Percentiles rank a stretch among this genome's conserved stretches.
These are phyloP conservation scores for Chaetomiaceae sp. DNA, from an alignment of 2,329 filamentous ascomycete species.

Conservation along the genomic window DNA sequence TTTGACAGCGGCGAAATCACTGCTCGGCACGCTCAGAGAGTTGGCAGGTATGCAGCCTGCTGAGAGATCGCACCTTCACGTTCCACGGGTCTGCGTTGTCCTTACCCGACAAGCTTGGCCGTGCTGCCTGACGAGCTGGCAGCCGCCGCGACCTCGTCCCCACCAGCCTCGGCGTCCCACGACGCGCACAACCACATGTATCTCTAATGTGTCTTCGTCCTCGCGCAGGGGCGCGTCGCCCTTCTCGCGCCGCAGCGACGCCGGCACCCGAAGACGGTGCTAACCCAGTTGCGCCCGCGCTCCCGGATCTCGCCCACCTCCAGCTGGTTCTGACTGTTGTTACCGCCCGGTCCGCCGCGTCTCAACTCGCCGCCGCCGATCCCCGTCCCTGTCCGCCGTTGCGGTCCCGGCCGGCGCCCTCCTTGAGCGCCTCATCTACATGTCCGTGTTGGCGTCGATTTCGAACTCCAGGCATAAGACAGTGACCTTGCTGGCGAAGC, in stretches of 20 bases:
- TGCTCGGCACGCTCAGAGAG: too few species aligned
- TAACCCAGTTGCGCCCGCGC: slow-evolving; percentile 87
- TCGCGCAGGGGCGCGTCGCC: slow-evolving; percentile 42
- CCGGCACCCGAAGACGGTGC: slow-evolving; percentile 76
- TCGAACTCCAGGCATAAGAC: slow-evolving; percentile 92
- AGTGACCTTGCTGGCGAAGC: slow-evolving; percentile 73
- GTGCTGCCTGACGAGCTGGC: too few species aligned
- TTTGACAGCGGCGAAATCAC: too few species aligned
- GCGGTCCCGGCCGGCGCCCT: slow-evolving; percentile 28
- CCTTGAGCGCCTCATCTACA: slow-evolving; percentile 80
- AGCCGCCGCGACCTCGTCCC: slow-evolving; percentile 56
- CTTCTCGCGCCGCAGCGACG: slow-evolving; percentile 41
- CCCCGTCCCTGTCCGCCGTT: too few species aligned
- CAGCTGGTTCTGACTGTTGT: slow-evolving; percentile 50
- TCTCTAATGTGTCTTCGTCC: slow-evolving; percentile 68
- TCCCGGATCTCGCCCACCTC: slow-evolving; percentile 98
- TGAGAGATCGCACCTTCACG: too few species aligned
- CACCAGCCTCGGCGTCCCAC: slow-evolving; percentile 70
- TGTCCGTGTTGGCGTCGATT: slow-evolving; percentile 82
- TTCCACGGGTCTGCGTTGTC: too few species aligned
- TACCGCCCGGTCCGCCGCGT: slow-evolving; percentile 30
- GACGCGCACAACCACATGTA: slow-evolving; percentile 86
- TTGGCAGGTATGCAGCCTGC: too few species aligned
- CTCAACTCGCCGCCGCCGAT: slow-evolving; percentile 31
- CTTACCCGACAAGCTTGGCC: too few species aligned